Base-by-base conservation (phyloP, 768 basidiomycete genomes). In the Amanita inopinata region DNA sequence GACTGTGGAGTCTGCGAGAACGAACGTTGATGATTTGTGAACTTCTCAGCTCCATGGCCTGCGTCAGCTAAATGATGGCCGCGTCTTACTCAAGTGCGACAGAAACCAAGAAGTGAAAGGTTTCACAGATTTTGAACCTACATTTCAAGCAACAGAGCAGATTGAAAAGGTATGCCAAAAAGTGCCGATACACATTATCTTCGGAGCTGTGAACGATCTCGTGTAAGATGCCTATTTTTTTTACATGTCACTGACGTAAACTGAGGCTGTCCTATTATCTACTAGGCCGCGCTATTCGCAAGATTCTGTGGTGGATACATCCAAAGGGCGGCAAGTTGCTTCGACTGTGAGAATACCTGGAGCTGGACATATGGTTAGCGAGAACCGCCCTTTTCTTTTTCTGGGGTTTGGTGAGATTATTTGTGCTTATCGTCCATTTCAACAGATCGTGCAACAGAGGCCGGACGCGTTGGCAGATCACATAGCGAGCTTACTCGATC, bases 321-420 rank as follows among this genome's bases (percentile, higher is more conserved):
- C 60, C 5, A 58, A 67, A 47, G 72, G 70, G 11, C 57, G 64
- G 12, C 48, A 48, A 7, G 59, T 61, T 7, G 60, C 69, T 3
- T 73, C 72, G 18, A 64, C 71, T 8, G 62, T 58, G 27, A 62
- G 55, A 36, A 55, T 75, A 0, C 51, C 67, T 36, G 59, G 59
- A 32, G 59, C 64, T 14, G 71, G 73, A n/a, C 73, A 75, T 57
- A 57, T 70, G 59, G 73, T 68, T n/a, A n/a, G n/a, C n/a, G n/a
- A n/a, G n/a, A n/a, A n/a, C n/a, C n/a, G n/a, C n/a, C n/a, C n/a
- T n/a, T n/a, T n/a, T n/a, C n/a, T n/a, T n/a, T n/a, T n/a, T n/a
- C n/a, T n/a, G n/a, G n/a, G n/a, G n/a, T n/a, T n/a, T n/a, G n/a
- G n/a, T n/a, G n/a, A n/a, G n/a, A n/a, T n/a, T n/a, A n/a, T n/a